A percentile compares a stretch with the other conserved stretches of the same genome.
phyloP scores from a whole-genome alignment of 169 alveolate genomes.

The Plasmodium blacklocki region DNA sequence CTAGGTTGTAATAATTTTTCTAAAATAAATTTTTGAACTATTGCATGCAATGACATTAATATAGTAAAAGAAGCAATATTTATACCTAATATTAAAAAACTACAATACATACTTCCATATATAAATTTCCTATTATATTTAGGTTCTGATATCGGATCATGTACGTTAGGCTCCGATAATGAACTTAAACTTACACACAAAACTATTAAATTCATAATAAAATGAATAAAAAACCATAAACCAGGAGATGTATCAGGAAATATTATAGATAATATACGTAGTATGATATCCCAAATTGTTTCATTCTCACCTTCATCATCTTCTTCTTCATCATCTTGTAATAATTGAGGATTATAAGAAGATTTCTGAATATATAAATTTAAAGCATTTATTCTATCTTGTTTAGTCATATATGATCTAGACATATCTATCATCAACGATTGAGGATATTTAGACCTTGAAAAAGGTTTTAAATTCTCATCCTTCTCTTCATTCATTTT shows the following conservation, averaged over 20 bases:
- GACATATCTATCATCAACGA: conserved; percentile 71
- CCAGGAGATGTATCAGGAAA: conserved; percentile 73
- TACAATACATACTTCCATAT: conserved; percentile 58
- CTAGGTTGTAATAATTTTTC: conserved; percentile 75
- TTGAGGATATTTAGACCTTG: conserved; percentile 49
- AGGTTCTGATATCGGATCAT: conserved; percentile 46
- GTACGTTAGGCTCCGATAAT: conserved; percentile 54
- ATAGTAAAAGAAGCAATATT: conserved; percentile 47
- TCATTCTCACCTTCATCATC: conserved; percentile 69
- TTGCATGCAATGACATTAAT: conserved; percentile 65
- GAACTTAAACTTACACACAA: conserved; percentile 56
- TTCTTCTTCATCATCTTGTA: conserved; percentile 74
- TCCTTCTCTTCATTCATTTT: conserved; percentile 54
- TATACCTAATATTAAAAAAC: conserved; percentile 43
- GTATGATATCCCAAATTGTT: conserved; percentile 54
- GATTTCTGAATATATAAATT: conserved; percentile 68
- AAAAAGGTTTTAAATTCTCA: conserved; percentile 30
- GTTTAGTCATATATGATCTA: conserved; percentile 63
- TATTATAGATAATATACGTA: conserved; percentile 33
- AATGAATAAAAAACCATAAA: conserved; percentile 70
- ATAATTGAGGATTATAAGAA: conserved; percentile 63
- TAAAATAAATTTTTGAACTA: conserved; percentile 69
- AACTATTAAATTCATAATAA: conserved; percentile 44
- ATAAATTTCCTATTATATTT: conserved; percentile 55
- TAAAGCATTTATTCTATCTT: conserved; percentile 68